Percentiles rank a stretch among this genome's conserved stretches.
phyloP scores from a whole-genome alignment of 208 protist genomes.

The Wallacemonas sp. region DNA sequence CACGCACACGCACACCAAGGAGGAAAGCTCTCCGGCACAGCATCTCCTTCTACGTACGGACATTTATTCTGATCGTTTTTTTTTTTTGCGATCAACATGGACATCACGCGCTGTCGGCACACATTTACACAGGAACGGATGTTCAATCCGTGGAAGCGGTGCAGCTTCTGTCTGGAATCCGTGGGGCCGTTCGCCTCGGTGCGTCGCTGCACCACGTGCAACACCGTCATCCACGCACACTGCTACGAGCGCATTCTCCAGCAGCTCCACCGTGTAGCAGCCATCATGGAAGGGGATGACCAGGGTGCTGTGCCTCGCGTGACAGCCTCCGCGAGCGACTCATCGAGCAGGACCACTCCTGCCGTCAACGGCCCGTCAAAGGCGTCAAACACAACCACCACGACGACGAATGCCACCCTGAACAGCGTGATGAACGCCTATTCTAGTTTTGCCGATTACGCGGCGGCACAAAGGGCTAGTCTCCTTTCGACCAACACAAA shows the following conservation, averaged over 20 bases:
- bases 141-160: slow-evolving; percentile 4
- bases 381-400: neutral
- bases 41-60: neutral
- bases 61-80: neutral
- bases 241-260: slow-evolving; percentile 9
- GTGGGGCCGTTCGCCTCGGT: slow-evolving; percentile 3
- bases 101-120: slow-evolving; percentile 10
- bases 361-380: neutral
- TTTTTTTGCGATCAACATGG: slow-evolving; percentile 2
- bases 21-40: neutral
- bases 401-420: neutral
- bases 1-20: no score
- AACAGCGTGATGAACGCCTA: neutral
- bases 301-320: no score
- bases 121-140: slow-evolving; percentile 10
- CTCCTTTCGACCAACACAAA: neutral
- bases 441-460: neutral
- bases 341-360: no score
- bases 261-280: neutral
- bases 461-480: neutral
- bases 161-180: slow-evolving; percentile 8
- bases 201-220: slow-evolving; percentile 12
- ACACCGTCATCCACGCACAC: slow-evolving; percentile 6
- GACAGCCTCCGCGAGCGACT: no score
- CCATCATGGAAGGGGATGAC: slow-evolving; percentile 2